Conservation (phyloP, 2,329 filamentous ascomycete genomes). For the Pseudopithomyces maydicus region DNA sequence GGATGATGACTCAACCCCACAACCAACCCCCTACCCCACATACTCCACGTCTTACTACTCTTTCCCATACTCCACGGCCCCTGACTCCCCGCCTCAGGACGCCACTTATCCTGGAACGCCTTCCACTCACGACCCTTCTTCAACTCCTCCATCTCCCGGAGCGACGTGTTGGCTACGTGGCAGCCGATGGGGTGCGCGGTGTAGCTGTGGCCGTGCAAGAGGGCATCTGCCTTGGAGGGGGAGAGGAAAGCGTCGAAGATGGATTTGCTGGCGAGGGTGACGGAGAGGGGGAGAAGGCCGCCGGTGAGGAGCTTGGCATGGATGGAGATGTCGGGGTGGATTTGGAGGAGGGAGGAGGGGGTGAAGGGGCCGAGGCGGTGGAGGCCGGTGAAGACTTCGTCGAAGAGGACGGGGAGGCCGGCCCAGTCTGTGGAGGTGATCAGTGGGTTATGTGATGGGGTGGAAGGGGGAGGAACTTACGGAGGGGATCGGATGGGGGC, state of each 20-base stretch:
- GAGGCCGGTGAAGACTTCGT: constrained; percentile 86
- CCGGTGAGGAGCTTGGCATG: constrained; percentile 86
- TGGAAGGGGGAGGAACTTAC: not conserved
- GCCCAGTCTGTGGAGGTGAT: constrained; percentile 58
- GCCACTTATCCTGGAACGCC: constrained; percentile 7
- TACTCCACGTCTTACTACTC: constrained; percentile 63
- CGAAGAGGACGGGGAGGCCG: constrained; percentile 78
- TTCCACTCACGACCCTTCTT: constrained; percentile 13
- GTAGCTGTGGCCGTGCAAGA: constrained; percentile 86
- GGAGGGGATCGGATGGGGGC: not conserved
- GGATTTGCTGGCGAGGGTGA: constrained; percentile 73
- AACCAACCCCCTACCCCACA: constrained; percentile 70
- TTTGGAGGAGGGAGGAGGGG: constrained; percentile 70
- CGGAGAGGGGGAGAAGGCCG: constrained; percentile 76
- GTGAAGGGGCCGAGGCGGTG: constrained; percentile 78
- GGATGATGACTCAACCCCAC: constrained; percentile 60
- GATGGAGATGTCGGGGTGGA: constrained; percentile 75
- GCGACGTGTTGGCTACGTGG: constrained; percentile 72
- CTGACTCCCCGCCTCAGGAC: not conserved
- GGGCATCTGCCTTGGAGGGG: constrained; percentile 74
- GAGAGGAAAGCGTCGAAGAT: constrained; percentile 76
- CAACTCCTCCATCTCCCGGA: constrained; percentile 58
- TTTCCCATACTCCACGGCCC: not conserved
- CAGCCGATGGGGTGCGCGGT: constrained; percentile 84
- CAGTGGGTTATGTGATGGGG: not conserved